Conservation (phyloP, 176 grass and related monocot species). For the Aechmea fasciata region DNA sequence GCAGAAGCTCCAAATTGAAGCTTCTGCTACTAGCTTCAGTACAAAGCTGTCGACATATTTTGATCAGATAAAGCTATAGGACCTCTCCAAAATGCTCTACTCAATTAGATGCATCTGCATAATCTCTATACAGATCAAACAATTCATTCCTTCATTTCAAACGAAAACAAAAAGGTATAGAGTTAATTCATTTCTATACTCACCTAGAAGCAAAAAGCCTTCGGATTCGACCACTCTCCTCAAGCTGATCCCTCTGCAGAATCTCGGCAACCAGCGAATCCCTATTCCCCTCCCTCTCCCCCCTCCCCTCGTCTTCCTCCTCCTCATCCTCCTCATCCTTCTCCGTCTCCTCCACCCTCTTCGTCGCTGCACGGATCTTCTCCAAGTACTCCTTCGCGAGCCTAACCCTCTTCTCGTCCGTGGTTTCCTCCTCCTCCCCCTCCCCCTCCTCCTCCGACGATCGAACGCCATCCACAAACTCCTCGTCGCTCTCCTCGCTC, state of each 20-base stretch:
- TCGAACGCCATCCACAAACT: neutral
- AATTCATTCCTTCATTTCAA: too few relatives aligned
- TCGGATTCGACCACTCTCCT: constrained; percentile 58
- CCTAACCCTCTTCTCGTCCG: constrained; percentile 68
- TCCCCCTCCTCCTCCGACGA: constrained; percentile 14
- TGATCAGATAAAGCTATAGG: too few relatives aligned
- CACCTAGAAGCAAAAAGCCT: constrained; percentile 55
- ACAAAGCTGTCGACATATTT: too few relatives aligned
- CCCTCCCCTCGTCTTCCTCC: constrained; percentile 22
- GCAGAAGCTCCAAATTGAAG: too few relatives aligned
- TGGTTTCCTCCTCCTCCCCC: constrained; percentile 48
- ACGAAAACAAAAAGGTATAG: neutral
- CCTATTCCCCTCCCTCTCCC: constrained; percentile 24
- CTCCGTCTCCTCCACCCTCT: constrained; percentile 42
- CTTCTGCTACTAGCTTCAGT: too few relatives aligned
- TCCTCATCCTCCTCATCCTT: constrained; percentile 32
- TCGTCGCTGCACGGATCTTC: constrained; percentile 36
- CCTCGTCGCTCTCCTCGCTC: constrained; percentile 56
- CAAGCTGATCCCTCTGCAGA: constrained; percentile 58
- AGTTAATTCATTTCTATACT: neutral
- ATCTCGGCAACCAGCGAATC: constrained; percentile 55
- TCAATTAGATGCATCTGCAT: too few relatives aligned
- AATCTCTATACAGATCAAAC: neutral
- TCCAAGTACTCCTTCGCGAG: constrained; percentile 55
- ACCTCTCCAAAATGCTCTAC: too few relatives aligned